Evolutionary conservation across 2,329 filamentous ascomycete genomes (phyloP).

Genomic region (Fusarium aywerte): DNA sequence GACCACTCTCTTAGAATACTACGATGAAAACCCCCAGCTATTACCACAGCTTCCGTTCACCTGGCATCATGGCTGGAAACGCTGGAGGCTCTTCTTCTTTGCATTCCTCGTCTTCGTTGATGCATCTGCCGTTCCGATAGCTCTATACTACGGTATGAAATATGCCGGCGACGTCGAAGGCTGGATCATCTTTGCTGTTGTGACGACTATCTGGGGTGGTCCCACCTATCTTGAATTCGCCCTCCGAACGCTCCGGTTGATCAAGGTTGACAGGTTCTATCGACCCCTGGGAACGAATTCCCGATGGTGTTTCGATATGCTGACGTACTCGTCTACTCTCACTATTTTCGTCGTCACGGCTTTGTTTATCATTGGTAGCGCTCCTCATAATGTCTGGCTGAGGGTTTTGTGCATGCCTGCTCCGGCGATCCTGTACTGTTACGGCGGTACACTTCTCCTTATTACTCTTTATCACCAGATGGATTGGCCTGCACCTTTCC

Average conservation of each 20-base stretch:
- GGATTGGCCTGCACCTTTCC: conserved; percentile 64
- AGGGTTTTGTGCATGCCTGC: conserved; percentile 63
- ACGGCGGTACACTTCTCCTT: conserved; percentile 56
- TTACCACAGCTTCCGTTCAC: conserved; percentile 56
- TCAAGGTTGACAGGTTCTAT: conserved; percentile 61
- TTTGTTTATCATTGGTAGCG: conserved; percentile 62
- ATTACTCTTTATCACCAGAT: conserved; percentile 51
- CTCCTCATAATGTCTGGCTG: conserved; percentile 61
- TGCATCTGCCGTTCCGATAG: conserved; percentile 58
- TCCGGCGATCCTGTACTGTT: conserved; percentile 61
- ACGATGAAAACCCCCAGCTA: conserved; percentile 52
- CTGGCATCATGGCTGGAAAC: conserved; percentile 54
- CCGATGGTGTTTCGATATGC: conserved; percentile 62
- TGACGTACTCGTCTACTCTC: conserved; percentile 58
- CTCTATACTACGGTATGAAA: conserved; percentile 63
- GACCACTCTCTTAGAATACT: conserved; percentile 54
- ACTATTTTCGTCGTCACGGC: conserved; percentile 62
- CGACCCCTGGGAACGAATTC: conserved; percentile 59
- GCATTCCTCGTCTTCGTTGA: conserved; percentile 61
- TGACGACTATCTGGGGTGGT: conserved; percentile 65
- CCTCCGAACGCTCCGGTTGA: conserved; percentile 60
- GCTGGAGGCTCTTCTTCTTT: conserved; percentile 59
- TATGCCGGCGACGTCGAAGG: conserved; percentile 54
- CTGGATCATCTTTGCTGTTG: conserved; percentile 61
- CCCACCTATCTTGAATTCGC: conserved; percentile 66